Evolutionary conservation across 768 basidiomycete genomes (phyloP).

Genomic region (Pulveroboletus sp.): DNA sequence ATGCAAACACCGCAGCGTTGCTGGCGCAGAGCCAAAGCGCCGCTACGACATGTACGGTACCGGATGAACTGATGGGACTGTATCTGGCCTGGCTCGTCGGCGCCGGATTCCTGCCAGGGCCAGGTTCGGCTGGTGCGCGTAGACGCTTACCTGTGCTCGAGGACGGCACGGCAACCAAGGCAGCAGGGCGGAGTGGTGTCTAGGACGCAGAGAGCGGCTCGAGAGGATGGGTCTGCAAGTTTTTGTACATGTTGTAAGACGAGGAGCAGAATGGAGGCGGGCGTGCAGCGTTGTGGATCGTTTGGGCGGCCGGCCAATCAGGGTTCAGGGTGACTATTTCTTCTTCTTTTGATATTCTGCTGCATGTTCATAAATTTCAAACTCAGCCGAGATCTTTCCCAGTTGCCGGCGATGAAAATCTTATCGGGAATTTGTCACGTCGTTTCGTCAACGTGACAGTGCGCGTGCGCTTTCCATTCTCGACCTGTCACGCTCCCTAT

Average conservation of each 20-base stretch:
- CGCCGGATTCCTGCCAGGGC: conserved; percentile 72
- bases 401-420: too few relatives aligned
- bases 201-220: conserved; percentile 22
- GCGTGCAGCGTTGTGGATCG: not conserved
- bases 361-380: too few relatives aligned
- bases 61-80: conserved; percentile 69
- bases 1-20: conserved; percentile 65
- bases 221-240: not conserved
- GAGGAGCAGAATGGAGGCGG: not conserved
- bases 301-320: too few relatives aligned
- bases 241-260: not conserved
- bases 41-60: conserved; percentile 53
- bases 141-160: conserved; percentile 48
- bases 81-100: conserved; percentile 92
- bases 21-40: conserved; percentile 46
- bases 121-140: conserved; percentile 35
- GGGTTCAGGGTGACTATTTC: too few relatives aligned
- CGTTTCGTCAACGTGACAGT: too few relatives aligned
- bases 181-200: conserved; percentile 64
- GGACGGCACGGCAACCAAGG: conserved; percentile 42
- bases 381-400: too few relatives aligned
- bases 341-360: too few relatives aligned
- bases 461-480: conserved; percentile 1
- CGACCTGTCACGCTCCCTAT: not conserved
- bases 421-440: too few relatives aligned